A percentile compares a stretch with the other conserved stretches of the same genome.
Evolutionary conservation across 495 filamentous ascomycete species (phyloP).

Genomic region (Trichoderma orchidacearum): DNA sequence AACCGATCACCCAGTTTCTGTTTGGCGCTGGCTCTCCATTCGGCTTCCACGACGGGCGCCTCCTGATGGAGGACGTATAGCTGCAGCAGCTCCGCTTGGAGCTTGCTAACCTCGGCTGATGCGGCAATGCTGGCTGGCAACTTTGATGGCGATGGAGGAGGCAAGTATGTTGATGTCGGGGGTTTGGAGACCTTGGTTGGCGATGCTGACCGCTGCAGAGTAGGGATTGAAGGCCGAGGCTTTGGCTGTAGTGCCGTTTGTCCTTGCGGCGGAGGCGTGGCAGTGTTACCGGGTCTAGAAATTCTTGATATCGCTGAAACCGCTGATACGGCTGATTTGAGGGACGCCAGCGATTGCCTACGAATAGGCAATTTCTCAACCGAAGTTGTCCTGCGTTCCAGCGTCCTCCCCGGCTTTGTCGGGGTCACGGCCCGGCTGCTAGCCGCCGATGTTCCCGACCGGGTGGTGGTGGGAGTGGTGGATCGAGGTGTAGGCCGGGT

Average conservation of each 20-base stretch:
- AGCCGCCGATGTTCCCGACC: neutral
- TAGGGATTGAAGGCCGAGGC: constrained; percentile 43
- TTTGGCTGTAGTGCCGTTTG: constrained; percentile 3
- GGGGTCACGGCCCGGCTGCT: neutral
- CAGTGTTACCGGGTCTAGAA: constrained; percentile 1
- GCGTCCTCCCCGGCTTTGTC: neutral
- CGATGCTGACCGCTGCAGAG: constrained; percentile 55
- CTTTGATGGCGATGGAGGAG: constrained; percentile 37
- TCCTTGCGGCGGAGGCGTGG: constrained; percentile 5
- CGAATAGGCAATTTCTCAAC: neutral
- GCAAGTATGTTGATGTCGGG: constrained; percentile 37
- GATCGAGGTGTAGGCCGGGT: neutral
- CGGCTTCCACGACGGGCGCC: constrained; percentile 13
- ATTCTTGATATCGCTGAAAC: neutral
- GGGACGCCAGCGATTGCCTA: neutral
- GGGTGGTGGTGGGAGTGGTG: neutral
- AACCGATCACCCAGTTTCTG: constrained; percentile 25
- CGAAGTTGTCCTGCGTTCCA: neutral
- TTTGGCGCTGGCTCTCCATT: constrained; percentile 36
- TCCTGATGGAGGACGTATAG: constrained; percentile 52
- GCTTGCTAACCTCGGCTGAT: constrained; percentile 43
- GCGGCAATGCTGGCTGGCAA: constrained; percentile 36
- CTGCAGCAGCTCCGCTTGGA: constrained; percentile 64
- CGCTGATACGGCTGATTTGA: neutral
- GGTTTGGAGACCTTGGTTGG: constrained; percentile 51